Percentiles rank a stretch among this genome's conserved stretches.
Conservation (phyloP, 345 rosid genomes). For the Chamaenerion angustifolium region DNA sequence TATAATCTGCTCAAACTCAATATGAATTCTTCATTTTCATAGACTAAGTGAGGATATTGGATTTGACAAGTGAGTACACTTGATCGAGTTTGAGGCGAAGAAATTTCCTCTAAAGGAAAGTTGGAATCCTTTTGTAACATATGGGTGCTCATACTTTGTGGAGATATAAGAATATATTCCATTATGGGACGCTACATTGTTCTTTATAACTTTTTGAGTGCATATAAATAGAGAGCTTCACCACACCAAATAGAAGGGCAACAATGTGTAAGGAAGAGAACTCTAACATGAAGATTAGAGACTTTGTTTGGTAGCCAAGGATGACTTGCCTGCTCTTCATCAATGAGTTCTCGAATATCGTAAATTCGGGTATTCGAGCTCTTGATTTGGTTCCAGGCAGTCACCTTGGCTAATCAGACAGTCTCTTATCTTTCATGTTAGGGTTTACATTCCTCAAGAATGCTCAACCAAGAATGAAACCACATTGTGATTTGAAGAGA, state of each 20-base stretch:
- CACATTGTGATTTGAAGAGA: slow-evolving; percentile 6
- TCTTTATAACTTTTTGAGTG: background rate
- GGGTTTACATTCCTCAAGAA: slow-evolving; percentile 10
- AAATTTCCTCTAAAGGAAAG: no score
- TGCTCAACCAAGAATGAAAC: background rate
- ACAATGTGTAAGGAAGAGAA: slow-evolving; percentile 12
- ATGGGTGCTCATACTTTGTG: no score
- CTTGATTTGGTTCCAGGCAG: slow-evolving; percentile 15
- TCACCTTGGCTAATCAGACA: slow-evolving; percentile 28
- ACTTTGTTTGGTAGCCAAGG: slow-evolving; percentile 33
- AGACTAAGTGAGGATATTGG: no score
- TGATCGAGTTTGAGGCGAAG: no score
- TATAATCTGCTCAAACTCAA: no score
- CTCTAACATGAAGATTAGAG: slow-evolving; percentile 29
- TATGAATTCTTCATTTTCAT: no score
- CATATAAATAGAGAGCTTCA: slow-evolving; percentile 4
- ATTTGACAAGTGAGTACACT: no score
- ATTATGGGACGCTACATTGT: background rate
- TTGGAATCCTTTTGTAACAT: no score
- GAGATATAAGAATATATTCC: slow-evolving; percentile 1
- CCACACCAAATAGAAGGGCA: background rate
- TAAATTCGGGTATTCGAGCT: background rate
- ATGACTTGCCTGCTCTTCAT: slow-evolving; percentile 38
- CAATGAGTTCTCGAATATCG: background rate
- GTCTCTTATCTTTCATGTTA: slow-evolving; percentile 22